A percentile compares a stretch with the other conserved stretches of the same genome.
Evolutionary conservation across 164 flowering plant species (phyloP).

Genomic region (Chimonanthus praecox): DNA sequence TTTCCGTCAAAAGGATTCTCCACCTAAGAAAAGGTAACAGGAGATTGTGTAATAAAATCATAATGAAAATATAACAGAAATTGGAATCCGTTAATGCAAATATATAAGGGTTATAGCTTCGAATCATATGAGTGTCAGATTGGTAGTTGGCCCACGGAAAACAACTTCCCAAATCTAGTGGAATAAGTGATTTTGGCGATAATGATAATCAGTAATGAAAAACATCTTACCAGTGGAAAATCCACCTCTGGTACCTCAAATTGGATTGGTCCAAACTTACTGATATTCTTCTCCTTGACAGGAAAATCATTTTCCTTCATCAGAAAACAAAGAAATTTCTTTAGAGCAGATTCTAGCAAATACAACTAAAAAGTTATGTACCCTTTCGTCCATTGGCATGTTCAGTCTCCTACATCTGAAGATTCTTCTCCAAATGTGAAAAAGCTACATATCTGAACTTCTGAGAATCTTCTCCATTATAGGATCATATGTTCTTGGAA

Average conservation of each 20-base stretch:
- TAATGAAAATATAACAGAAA: not conserved
- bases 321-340: conserved; percentile 7
- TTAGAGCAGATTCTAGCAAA: not conserved
- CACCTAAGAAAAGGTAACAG: conserved; percentile 22
- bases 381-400: not conserved
- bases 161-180: too few relatives aligned
- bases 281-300: conserved; percentile 12
- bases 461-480: too few relatives aligned
- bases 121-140: too few relatives aligned
- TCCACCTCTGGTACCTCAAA: conserved; percentile 62
- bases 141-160: too few relatives aligned
- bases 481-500: too few relatives aligned
- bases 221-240: conserved; percentile 32
- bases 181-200: not conserved
- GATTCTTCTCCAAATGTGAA: too few relatives aligned
- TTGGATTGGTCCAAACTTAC: conserved; percentile 19
- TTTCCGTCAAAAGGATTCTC: conserved; percentile 16
- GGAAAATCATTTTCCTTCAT: conserved; percentile 27
- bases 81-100: not conserved
- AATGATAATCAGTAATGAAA: not conserved
- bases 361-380: not conserved
- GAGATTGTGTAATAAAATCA: not conserved
- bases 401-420: too few relatives aligned
- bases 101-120: not conserved
- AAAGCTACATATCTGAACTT: too few relatives aligned